Conservation (phyloP, 495 filamentous ascomycete species). For the Entonaema liquescens region DNA sequence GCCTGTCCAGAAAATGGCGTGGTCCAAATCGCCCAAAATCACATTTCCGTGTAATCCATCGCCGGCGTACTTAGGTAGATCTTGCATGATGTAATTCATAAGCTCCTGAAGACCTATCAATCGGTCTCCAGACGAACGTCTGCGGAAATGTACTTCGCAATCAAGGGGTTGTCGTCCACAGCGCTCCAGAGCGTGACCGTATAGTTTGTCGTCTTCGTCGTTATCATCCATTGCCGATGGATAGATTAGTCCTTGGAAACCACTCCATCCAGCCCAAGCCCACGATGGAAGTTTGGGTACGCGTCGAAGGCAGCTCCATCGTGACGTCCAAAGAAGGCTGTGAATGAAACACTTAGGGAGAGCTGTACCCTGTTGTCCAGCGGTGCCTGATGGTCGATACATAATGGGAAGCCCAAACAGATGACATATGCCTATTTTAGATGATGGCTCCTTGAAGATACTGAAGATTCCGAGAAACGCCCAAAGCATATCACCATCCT, state of each 20-base stretch:
- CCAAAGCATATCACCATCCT: too few relatives aligned
- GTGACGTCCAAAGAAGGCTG: too few relatives aligned
- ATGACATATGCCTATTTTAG: too few relatives aligned
- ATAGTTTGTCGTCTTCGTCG: background rate
- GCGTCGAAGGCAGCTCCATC: too few relatives aligned
- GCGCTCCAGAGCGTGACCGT: background rate
- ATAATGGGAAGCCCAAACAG: too few relatives aligned
- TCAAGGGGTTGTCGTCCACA: background rate
- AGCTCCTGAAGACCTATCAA: background rate
- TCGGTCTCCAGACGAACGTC: background rate
- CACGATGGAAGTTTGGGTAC: background rate
- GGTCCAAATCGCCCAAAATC: background rate
- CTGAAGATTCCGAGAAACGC: too few relatives aligned
- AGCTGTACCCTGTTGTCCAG: too few relatives aligned
- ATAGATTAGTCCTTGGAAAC: background rate
- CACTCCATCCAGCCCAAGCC: background rate
- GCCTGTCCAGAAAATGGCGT: background rate
- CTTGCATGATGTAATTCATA: background rate
- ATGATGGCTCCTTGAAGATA: too few relatives aligned
- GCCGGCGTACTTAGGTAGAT: background rate
- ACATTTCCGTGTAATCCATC: background rate
- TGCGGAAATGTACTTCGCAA: background rate
- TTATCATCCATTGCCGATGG: background rate
- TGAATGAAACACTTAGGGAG: too few relatives aligned
- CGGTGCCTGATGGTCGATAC: too few relatives aligned